Evolutionary conservation across 2,329 filamentous ascomycete species (phyloP).

Genomic region (Hypoxylon sp.): DNA sequence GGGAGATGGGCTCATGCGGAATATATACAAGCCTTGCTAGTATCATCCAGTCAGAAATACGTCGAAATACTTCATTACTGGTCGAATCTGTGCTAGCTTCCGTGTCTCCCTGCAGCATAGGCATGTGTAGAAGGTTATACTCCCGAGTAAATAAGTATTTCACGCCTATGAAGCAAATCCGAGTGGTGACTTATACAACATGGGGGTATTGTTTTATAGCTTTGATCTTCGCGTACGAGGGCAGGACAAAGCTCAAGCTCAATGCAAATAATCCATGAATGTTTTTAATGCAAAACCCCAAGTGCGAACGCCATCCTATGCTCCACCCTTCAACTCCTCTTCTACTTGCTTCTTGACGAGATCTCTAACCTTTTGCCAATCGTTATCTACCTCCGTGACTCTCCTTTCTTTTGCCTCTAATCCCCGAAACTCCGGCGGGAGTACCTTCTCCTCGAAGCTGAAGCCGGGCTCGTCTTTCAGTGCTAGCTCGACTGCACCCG

Average conservation of each 20-base stretch:
- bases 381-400: constrained; percentile 75
- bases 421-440: constrained; percentile 85
- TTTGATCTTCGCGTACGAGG: not conserved
- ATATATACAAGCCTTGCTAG: not conserved
- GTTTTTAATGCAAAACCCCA: constrained; percentile 21
- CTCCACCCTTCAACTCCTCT: constrained; percentile 65
- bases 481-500: constrained; percentile 83
- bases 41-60: not conserved
- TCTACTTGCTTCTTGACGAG: constrained; percentile 82
- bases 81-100: not conserved
- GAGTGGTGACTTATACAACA: not conserved
- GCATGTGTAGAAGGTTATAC: not conserved
- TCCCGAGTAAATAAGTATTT: not conserved
- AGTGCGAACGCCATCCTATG: constrained; percentile 39
- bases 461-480: constrained; percentile 79
- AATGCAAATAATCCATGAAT: constrained; percentile 26
- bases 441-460: constrained; percentile 78
- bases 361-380: constrained; percentile 80
- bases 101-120: not conserved
- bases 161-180: not conserved
- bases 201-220: constrained; percentile 16
- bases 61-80: not conserved
- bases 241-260: not conserved
- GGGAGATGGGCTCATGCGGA: not conserved
- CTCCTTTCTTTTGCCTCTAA: constrained; percentile 81